Evolutionary conservation across 2,329 filamentous ascomycete genomes (phyloP).

Genomic region (Apiospora hydei): DNA sequence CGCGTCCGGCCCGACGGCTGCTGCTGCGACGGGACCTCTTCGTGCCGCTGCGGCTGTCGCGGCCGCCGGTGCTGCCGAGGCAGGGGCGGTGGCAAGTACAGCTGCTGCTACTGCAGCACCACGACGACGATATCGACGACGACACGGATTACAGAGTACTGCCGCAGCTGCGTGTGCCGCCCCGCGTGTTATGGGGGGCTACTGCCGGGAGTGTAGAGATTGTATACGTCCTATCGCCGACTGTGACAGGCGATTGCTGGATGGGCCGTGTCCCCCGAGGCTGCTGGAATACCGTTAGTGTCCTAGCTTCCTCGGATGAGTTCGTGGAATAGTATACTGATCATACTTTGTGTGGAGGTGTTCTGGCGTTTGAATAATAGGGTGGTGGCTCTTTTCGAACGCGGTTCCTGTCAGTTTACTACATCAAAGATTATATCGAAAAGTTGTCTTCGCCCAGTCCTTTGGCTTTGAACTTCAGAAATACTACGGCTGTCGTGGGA

Average conservation of each 20-base stretch:
- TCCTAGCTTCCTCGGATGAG: too few relatives aligned
- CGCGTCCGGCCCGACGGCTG: conserved; percentile 25
- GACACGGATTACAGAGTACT: background rate
- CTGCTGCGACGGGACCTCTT: background rate
- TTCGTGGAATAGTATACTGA: too few relatives aligned
- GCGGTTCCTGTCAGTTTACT: too few relatives aligned
- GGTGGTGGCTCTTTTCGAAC: too few relatives aligned
- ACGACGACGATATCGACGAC: background rate
- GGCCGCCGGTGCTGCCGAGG: background rate
- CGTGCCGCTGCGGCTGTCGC: conserved; percentile 10
- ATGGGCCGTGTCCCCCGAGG: background rate
- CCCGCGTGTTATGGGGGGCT: background rate
- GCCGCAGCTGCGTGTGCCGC: background rate
- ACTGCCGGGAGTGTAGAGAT: background rate
- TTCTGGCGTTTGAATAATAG: too few relatives aligned
- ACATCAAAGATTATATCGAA: too few relatives aligned
- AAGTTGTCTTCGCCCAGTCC: too few relatives aligned
- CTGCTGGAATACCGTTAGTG: background rate
- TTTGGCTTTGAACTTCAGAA: too few relatives aligned
- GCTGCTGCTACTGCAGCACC: background rate
- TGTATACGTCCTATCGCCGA: background rate
- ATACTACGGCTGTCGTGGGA: too few relatives aligned
- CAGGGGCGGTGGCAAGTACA: background rate
- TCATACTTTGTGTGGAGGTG: too few relatives aligned
- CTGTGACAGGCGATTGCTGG: background rate